Conservation (phyloP, 441 rosid genomes). For the Gossypium schwendimanii region DNA sequence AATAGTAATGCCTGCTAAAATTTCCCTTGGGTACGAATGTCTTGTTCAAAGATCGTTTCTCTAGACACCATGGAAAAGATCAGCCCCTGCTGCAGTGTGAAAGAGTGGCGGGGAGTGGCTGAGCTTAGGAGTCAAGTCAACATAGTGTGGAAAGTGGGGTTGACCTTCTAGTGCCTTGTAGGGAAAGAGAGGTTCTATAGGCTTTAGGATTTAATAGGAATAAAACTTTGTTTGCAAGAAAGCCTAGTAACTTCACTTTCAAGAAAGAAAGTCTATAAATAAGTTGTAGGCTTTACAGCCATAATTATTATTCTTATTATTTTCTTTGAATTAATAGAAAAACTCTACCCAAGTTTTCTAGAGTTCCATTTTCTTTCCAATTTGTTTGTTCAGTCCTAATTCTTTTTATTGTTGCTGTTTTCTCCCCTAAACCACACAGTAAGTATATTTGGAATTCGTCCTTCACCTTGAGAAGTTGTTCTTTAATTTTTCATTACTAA, state of each 20-base stretch:
- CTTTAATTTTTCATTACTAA: not conserved
- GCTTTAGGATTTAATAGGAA: not conserved
- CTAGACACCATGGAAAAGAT: not conserved
- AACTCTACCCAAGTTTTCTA: too few relatives aligned
- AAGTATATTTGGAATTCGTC: constrained; percentile 20
- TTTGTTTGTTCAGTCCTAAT: too few relatives aligned
- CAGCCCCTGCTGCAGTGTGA: not conserved
- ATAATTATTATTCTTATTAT: too few relatives aligned
- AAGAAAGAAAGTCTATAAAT: too few relatives aligned
- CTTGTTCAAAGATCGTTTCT: not conserved
- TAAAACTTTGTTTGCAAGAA: too few relatives aligned
- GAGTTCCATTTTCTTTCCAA: too few relatives aligned
- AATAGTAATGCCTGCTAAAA: not conserved
- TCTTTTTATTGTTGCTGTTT: too few relatives aligned
- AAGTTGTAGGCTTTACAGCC: too few relatives aligned
- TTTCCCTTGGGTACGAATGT: not conserved
- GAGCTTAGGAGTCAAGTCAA: not conserved
- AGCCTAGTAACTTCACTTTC: too few relatives aligned
- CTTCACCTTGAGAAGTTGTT: not conserved
- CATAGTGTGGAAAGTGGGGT: not conserved
- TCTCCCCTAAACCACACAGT: constrained; percentile 18
- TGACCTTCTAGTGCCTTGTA: not conserved
- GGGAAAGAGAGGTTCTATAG: not conserved
- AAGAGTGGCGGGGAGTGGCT: not conserved
- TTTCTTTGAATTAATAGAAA: too few relatives aligned